Conservation (phyloP, 2,329 filamentous ascomycete genomes). For the Ophiocordyceps robertsii region DNA sequence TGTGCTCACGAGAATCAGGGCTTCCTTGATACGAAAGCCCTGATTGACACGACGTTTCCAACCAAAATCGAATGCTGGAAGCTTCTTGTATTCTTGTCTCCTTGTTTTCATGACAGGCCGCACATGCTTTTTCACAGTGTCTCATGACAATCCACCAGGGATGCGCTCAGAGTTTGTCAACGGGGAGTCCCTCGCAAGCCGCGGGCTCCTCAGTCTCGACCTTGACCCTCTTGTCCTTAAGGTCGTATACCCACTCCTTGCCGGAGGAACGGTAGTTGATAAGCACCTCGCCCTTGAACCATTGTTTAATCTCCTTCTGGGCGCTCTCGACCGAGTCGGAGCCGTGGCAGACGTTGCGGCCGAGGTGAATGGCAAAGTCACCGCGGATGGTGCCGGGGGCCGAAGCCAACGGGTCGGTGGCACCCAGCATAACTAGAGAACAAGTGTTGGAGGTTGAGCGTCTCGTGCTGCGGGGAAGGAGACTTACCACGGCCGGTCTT, state of each 20-base stretch:
- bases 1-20: constrained; percentile 33
- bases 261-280: constrained; percentile 73
- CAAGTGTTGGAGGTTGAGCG: constrained; percentile 1
- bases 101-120: neutral
- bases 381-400: constrained; percentile 97
- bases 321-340: constrained; percentile 97
- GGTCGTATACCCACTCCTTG: constrained; percentile 87
- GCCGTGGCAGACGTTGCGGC: constrained; percentile 99
- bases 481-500: constrained; percentile 86
- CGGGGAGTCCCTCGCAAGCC: neutral
- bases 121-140: neutral
- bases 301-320: constrained; percentile 98
- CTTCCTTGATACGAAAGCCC: constrained; percentile 14
- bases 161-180: neutral
- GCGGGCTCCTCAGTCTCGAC: neutral
- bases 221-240: constrained; percentile 38
- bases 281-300: constrained; percentile 87
- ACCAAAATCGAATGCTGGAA: neutral
- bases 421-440: constrained; percentile 68
- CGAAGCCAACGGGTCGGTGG: constrained; percentile 95
- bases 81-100: neutral
- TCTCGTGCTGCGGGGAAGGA: neutral
- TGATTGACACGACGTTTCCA: constrained; percentile 2
- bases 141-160: neutral
- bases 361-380: constrained; percentile 67